Conservation (phyloP, 768 basidiomycete genomes). For the Tricholoma flavovirens region DNA sequence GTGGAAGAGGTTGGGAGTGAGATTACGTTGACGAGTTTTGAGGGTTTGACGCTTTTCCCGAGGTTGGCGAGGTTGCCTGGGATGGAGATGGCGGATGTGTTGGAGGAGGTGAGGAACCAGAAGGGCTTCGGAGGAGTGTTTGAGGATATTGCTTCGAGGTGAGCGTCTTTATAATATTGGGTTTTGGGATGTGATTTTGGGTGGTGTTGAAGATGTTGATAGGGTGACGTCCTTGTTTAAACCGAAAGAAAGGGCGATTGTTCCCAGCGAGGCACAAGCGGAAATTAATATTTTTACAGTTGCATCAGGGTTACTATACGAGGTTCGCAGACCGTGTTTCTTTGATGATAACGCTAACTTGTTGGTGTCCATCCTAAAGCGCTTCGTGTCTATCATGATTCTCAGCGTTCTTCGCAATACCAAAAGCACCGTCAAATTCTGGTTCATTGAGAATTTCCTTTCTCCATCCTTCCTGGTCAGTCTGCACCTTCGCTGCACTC, state of each 20-base stretch:
- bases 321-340: conserved; percentile 44
- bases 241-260: conserved; percentile 20
- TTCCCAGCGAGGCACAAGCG: conserved; percentile 47
- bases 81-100: conserved; percentile 78
- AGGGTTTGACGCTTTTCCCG: conserved; percentile 86
- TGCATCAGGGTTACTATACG: conserved; percentile 92
- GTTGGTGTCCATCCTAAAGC: conserved; percentile 36
- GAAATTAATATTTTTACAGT: conserved; percentile 99
- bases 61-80: conserved; percentile 63
- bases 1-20: conserved; percentile 66
- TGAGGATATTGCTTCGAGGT: conserved; percentile 49
- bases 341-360: background rate
- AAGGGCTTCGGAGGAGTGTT: conserved; percentile 35
- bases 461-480: conserved; percentile 92
- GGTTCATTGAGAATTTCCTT: conserved; percentile 98
- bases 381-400: conserved; percentile 98
- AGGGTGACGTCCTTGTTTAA: conserved; percentile 45
- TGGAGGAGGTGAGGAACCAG: conserved; percentile 40
- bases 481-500: conserved; percentile 1
- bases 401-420: conserved; percentile 93
- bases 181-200: conserved; percentile 1
- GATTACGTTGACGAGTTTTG: conserved; percentile 83
- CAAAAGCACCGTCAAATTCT: conserved; percentile 93
- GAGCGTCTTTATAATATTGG: conserved; percentile 14
- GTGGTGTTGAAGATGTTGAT: conserved; percentile 14